Percentiles rank a stretch among this genome's conserved stretches.
phyloP scores from a whole-genome alignment of 495 filamentous ascomycete genomes.

The Neurospora discreta region DNA sequence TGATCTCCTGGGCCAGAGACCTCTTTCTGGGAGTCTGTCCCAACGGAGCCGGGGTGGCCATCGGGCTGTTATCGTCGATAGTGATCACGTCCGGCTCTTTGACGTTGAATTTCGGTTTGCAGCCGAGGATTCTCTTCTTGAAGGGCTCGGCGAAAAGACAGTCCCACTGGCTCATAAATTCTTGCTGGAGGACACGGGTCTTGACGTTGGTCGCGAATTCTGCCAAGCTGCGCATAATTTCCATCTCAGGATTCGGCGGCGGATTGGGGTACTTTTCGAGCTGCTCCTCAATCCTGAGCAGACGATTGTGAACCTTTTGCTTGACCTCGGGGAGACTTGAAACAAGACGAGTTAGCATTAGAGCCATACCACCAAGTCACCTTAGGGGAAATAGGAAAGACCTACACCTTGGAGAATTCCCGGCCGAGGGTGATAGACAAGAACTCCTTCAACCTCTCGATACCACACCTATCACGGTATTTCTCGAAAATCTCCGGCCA shows the following conservation, averaged over 20 bases:
- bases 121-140: slow-evolving; percentile 19
- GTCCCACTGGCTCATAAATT: slow-evolving; percentile 17
- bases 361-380: not conserved
- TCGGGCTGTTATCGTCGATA: slow-evolving; percentile 13
- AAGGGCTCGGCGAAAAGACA: slow-evolving; percentile 23
- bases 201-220: slow-evolving; percentile 31
- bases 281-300: slow-evolving; percentile 33
- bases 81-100: slow-evolving; percentile 16
- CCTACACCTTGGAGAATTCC: slow-evolving; percentile 45
- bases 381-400: not conserved
- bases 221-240: slow-evolving; percentile 31
- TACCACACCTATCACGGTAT: slow-evolving; percentile 47
- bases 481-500: slow-evolving; percentile 37
- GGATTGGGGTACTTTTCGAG: slow-evolving; percentile 45
- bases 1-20: slow-evolving; percentile 1
- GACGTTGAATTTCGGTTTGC: slow-evolving; percentile 35
- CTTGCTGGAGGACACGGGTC: slow-evolving; percentile 22
- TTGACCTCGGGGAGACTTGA: slow-evolving; percentile 51
- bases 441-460: slow-evolving; percentile 40
- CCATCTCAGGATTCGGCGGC: slow-evolving; percentile 37
- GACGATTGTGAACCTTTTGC: slow-evolving; percentile 41
- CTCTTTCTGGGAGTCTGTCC: slow-evolving; percentile 9
- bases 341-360: not conserved
- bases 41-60: slow-evolving; percentile 8
- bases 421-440: slow-evolving; percentile 43